Evolutionary conservation across 2,329 filamentous ascomycete species (phyloP).

Genomic region (Immersiporthe knoxdaviesiana): DNA sequence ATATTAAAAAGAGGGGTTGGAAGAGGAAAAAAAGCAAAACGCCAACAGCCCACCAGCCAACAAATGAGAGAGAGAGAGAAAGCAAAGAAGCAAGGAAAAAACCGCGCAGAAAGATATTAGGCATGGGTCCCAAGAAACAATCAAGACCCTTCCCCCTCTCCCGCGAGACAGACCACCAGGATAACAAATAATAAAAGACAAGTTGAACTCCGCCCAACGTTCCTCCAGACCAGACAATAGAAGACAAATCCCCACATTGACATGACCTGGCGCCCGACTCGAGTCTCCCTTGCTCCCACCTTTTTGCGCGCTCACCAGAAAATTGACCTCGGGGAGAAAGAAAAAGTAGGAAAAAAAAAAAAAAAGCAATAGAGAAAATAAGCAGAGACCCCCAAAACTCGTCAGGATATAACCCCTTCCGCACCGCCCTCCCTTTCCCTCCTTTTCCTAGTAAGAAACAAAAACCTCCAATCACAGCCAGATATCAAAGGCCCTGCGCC

Average conservation of each 20-base stretch:
- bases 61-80: background rate
- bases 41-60: conserved; percentile 12
- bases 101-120: conserved; percentile 24
- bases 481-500: conserved; percentile 26
- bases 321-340: too few relatives aligned
- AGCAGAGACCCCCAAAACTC: conserved; percentile 1
- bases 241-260: conserved; percentile 20
- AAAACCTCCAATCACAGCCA: conserved; percentile 26
- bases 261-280: conserved; percentile 27
- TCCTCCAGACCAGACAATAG: conserved; percentile 25
- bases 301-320: background rate
- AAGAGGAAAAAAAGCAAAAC: conserved; percentile 1
- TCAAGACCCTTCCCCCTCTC: background rate
- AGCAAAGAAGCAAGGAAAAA: background rate
- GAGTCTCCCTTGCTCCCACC: conserved; percentile 26
- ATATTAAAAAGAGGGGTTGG: background rate
- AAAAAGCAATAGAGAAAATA: background rate
- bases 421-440: background rate
- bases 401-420: background rate
- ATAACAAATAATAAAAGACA: conserved; percentile 22
- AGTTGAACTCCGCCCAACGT: conserved; percentile 28
- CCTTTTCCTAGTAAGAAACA: conserved; percentile 9
- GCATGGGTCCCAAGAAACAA: background rate
- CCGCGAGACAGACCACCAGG: conserved; percentile 14
- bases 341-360: conserved; percentile 9